Percentiles rank a stretch among this genome's conserved stretches.
Evolutionary conservation across 2,329 filamentous ascomycete species (phyloP).

Genomic region (Aspergillus unguis): DNA sequence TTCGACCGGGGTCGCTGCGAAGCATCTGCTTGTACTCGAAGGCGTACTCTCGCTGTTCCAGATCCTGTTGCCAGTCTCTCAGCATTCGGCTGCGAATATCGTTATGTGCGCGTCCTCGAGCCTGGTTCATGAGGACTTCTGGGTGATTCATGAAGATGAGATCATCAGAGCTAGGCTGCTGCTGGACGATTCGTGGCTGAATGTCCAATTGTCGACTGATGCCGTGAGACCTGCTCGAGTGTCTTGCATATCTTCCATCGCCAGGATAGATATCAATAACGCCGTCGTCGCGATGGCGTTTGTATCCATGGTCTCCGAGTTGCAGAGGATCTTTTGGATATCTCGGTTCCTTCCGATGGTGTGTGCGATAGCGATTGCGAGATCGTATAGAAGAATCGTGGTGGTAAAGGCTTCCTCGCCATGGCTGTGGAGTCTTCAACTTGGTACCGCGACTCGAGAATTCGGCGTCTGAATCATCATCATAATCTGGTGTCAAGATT

Average conservation of each 20-base stretch:
- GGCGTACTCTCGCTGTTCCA: constrained; percentile 6
- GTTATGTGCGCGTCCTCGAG: constrained; percentile 16
- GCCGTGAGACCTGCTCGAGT: constrained; percentile 2
- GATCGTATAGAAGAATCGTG: constrained; percentile 17
- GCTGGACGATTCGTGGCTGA: constrained; percentile 22
- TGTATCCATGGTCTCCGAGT: constrained; percentile 6
- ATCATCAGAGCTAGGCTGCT: constrained; percentile 13
- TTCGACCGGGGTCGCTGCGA: constrained; percentile 15
- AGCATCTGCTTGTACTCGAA: constrained; percentile 4
- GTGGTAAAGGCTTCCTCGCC: constrained; percentile 20
- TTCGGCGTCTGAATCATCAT: constrained; percentile 28
- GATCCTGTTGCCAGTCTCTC: constrained; percentile 6
- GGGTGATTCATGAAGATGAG: neutral
- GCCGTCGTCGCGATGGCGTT: constrained; percentile 14
- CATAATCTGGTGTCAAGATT: constrained; percentile 23
- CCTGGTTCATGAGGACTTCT: constrained; percentile 12
- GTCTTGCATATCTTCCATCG: constrained; percentile 18
- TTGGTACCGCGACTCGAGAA: constrained; percentile 23
- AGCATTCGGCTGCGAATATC: constrained; percentile 28
- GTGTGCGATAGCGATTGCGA: constrained; percentile 24
- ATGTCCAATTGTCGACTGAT: constrained; percentile 15
- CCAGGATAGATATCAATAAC: constrained; percentile 26
- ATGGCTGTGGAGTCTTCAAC: constrained; percentile 15
- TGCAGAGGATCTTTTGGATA: constrained; percentile 22
- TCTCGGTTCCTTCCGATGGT: constrained; percentile 24